Base-by-base conservation (phyloP, 2,329 filamentous ascomycete species). In the Ilyonectria destructans region DNA sequence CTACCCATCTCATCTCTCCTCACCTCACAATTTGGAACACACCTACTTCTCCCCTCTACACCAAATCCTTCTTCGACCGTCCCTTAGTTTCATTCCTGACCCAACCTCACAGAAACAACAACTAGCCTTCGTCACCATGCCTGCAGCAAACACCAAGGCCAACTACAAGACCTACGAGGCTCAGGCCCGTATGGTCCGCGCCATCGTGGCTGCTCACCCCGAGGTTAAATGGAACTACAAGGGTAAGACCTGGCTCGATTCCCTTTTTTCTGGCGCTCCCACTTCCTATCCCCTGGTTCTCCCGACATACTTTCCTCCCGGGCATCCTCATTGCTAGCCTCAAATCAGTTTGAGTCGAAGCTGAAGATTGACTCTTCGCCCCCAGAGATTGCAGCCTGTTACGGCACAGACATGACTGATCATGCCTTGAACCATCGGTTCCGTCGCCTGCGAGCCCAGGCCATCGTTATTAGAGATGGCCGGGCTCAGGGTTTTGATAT, bases 151-250 rank as follows among this genome's bases (percentile, higher is more conserved):
- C 37, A 59, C 74, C 59, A 84, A 84, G 62, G 83, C 87, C 15
- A 90, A 89, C 71, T 91, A 90, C 81, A 87, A 86, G 69, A 84
- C 83, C 2, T 90, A 89, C 76, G 89, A 91, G 77, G 83, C 87
- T 0, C 88, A 89, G 71, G 85, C 86, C 21, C 88, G 90, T 52
- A 85, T 92, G 40, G 82, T 91, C 3, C 86, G 88, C 1, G 89
- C 90, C 6, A 86, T 91, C 26, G 80, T 92, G 0, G 90, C 89
- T 0, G 87, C 88, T 3, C 84, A 88, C 61, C 86, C 86, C 0
- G 81, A 82, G 0, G 74, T 87, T 0, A 88, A 86, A 69, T 85
- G 90, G 60, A 88, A 91, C 77, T 91, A 88, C 78, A 88, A 86
- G 74, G 88, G 90, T 92, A 85, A 82, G 87, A 74, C 5, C 6